These are phyloP conservation scores for Candida stauntonica DNA, from an alignment of 805 yeast genomes.

Conservation along the genomic window DNA sequence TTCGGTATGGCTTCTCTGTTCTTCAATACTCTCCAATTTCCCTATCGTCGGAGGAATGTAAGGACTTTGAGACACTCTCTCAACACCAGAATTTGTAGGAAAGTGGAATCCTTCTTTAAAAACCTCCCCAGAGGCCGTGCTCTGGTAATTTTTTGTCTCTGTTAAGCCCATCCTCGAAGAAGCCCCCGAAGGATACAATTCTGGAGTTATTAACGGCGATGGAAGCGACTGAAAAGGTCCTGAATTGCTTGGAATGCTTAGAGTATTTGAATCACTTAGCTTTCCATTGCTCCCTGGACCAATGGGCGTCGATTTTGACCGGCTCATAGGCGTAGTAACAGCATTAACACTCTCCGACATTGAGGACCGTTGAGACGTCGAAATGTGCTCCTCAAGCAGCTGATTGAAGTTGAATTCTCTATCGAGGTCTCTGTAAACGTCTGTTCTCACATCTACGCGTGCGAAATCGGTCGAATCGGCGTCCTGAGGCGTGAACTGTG, in stretches of 20 bases:
- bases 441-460: slow-evolving; percentile 52
- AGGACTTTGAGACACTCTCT: background rate
- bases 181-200: slow-evolving; percentile 16
- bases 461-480: slow-evolving; percentile 39
- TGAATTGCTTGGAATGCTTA: background rate
- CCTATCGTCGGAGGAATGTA: background rate
- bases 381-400: slow-evolving; percentile 16
- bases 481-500: slow-evolving; percentile 15
- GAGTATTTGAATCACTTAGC: background rate
- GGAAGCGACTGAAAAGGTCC: slow-evolving; percentile 16
- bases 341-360: background rate
- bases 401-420: slow-evolving; percentile 46
- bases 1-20: slow-evolving; percentile 2
- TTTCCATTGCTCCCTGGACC: background rate
- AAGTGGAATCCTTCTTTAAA: background rate
- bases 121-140: no score
- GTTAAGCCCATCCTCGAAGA: no score
- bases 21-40: slow-evolving; percentile 9
- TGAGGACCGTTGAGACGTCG: slow-evolving; percentile 2
- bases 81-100: background rate
- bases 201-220: slow-evolving; percentile 27
- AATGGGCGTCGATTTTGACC: slow-evolving; percentile 1
- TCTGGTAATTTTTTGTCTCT: no score
- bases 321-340: background rate
- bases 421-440: slow-evolving; percentile 55